phyloP scores from a whole-genome alignment of 331 rosid genomes.

The Phaseolus coccineus region DNA sequence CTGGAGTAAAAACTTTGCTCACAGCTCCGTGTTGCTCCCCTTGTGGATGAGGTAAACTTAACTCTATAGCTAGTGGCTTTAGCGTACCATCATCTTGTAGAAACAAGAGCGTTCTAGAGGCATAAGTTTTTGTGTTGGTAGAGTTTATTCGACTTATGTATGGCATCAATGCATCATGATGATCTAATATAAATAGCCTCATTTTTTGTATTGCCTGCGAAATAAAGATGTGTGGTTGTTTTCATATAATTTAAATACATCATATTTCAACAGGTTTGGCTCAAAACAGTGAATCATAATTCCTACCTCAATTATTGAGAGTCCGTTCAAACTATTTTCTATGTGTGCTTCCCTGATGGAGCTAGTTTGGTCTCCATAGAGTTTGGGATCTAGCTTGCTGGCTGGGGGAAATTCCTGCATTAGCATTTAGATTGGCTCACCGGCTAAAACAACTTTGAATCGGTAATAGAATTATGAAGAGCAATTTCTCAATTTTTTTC shows the following conservation, averaged over 20 bases:
- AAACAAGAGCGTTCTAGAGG: slow-evolving; percentile 77
- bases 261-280: not conserved
- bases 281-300: slow-evolving; percentile 16
- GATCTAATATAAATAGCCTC: slow-evolving; percentile 80
- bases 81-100: slow-evolving; percentile 81
- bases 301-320: slow-evolving; percentile 66
- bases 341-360: slow-evolving; percentile 67
- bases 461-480: slow-evolving; percentile 4
- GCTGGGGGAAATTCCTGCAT: slow-evolving; percentile 84
- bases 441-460: slow-evolving; percentile 15
- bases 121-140: slow-evolving; percentile 81
- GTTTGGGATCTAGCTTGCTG: slow-evolving; percentile 71
- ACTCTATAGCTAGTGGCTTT: slow-evolving; percentile 87
- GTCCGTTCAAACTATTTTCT: slow-evolving; percentile 61
- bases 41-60: slow-evolving; percentile 94
- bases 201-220: slow-evolving; percentile 71
- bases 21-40: slow-evolving; percentile 77
- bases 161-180: slow-evolving; percentile 87
- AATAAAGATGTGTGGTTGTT: slow-evolving; percentile 27
- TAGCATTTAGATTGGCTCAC: slow-evolving; percentile 24
- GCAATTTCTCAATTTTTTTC: not conserved
- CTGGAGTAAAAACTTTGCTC: slow-evolving; percentile 78
- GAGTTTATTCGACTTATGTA: slow-evolving; percentile 81
- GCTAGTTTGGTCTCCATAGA: slow-evolving; percentile 81
- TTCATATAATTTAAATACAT: slow-evolving; percentile 1